Base-by-base conservation (phyloP, 148 eudicot species). In the Agrostemma githago region DNA sequence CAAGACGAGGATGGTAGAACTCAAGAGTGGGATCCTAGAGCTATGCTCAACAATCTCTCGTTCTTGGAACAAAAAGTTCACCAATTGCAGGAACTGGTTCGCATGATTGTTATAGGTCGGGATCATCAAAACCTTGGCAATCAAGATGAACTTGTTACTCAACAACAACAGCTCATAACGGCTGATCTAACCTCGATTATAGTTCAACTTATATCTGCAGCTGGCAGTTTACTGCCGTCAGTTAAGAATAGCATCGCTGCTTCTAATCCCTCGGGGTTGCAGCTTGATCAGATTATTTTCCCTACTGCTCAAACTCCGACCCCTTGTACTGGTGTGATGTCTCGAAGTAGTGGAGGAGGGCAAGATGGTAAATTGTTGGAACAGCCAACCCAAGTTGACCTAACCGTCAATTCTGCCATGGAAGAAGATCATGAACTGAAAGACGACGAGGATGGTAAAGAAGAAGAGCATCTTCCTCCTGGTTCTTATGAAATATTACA, bases 161-260 rank as follows among this genome's bases (percentile, higher is more conserved):
- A 91, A 84, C 98, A 94, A 66, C 92, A 94, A 80, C 97, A 91
- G 88, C 93, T 94, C 19, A 81, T 94, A 76, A 88, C 91, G 2
- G 87, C 98, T 65, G 93, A 94, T 82, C 87, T 94, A 62, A 92
- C 98, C 43, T 94, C 98, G 1, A 92, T 94, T 21, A 94, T 94
- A 5, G 85, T 89, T 66, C 98, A 94, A 70, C 70, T 94, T 79
- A 92, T 94, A 77, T 94, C 98, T 16, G 85, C 96, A 39, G 98
- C 98, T 66, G 97, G 98, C 41, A 92, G 90, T 81, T 97, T 94
- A 78, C 90, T 94, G 65, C 98, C 98, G 37, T 87, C 98, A 16
- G 85, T 86, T 75, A 89, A 86, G 76, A 80, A 88, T 64, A 76
- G 79, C 74, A 84, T 88, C 53, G 71, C 81, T 70, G 48, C 88